Evolutionary conservation across 139 green algal species (phyloP).

Genomic region (Coccomyxa sp.): DNA sequence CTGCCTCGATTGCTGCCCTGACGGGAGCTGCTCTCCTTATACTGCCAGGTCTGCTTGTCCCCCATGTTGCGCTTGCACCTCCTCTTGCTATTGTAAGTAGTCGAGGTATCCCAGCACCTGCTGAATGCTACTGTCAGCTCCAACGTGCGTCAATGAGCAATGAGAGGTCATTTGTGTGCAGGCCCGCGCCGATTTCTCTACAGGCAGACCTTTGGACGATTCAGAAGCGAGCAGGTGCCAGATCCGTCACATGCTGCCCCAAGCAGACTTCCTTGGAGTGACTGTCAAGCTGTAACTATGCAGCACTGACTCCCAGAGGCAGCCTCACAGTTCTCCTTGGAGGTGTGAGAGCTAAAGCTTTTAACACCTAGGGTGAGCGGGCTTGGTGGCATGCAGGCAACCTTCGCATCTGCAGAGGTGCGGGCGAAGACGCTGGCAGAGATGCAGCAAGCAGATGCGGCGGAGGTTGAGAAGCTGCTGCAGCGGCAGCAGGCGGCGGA

Average conservation of each 20-base stretch:
- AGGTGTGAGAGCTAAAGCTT: background rate
- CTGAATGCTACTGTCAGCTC: background rate
- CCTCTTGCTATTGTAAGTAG: background rate
- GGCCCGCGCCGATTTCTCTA: constrained; percentile 24
- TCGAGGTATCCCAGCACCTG: background rate
- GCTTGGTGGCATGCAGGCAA: constrained; percentile 16
- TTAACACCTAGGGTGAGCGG: background rate
- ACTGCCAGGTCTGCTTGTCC: constrained; percentile 18
- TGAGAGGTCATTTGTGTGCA: background rate
- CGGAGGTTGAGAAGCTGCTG: constrained; percentile 26
- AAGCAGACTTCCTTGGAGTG: background rate
- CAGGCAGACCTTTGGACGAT: constrained; percentile 21
- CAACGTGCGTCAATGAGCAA: background rate
- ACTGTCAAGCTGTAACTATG: background rate
- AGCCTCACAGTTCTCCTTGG: background rate
- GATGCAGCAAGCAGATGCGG: constrained; percentile 10
- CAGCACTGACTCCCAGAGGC: background rate
- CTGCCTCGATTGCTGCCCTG: background rate
- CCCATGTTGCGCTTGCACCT: too few species aligned
- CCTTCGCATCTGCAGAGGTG: constrained; percentile 15
- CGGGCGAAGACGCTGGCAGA: constrained; percentile 7
- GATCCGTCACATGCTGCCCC: background rate
- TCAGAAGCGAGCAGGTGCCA: constrained; percentile 11
- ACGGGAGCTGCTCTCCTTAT: background rate
- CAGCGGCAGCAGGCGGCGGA: constrained; percentile 20